Evolutionary conservation across 2,329 filamentous ascomycete species (phyloP), one percentile per base, ranked within the genome.

Genomic region (Aspergillus fijiensis): DNA sequence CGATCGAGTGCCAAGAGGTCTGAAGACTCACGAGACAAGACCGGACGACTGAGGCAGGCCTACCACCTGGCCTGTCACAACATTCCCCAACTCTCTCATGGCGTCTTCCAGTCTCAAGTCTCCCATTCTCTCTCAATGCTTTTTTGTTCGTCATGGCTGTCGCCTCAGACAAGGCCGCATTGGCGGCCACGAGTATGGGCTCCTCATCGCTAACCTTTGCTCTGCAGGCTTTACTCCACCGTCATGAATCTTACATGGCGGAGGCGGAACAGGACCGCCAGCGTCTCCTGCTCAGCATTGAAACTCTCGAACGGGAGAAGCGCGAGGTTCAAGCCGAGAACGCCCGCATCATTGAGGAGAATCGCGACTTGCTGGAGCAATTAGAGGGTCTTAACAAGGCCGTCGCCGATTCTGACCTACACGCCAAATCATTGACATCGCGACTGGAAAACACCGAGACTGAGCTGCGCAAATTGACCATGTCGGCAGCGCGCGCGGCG

Each of bases 241-340:
- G 94, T 70, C 93, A 99, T 84, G 93, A 98, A 81, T 87, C 90
- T 61, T 97, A 96, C 77, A 94, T 97, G 84, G 89, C 89, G 67
- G 92, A 96, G 75, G 92, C 93, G 61, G 92, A 96, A 80, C 87
- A 87, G 68, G 92, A 97, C 74, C 90, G 93, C 62, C 80, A 83
- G 62, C 85, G 88, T 62, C 87, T 97, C 77, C 84, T 85, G 49
- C 77, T 81, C 51, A 90, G 85, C 63, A 92, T 97, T 72, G 88
- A 90, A 68, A 83, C 83, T 64, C 82, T 99, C 55, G 91, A 96
- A 78, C 76, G 75, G 54, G 83, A 88, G 67, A 96, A 96, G 78
- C 82, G 81, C 69, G 81, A 85, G 61, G 84, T 96, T 62, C 91
- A 96, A 76, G 81, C 82, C 48, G 84, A 86, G 70, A 99, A 98